Evolutionary conservation across 2,329 filamentous ascomycete genomes (phyloP), one percentile per base, ranked within the genome.

Genomic region (Exserohilum rostratum): DNA sequence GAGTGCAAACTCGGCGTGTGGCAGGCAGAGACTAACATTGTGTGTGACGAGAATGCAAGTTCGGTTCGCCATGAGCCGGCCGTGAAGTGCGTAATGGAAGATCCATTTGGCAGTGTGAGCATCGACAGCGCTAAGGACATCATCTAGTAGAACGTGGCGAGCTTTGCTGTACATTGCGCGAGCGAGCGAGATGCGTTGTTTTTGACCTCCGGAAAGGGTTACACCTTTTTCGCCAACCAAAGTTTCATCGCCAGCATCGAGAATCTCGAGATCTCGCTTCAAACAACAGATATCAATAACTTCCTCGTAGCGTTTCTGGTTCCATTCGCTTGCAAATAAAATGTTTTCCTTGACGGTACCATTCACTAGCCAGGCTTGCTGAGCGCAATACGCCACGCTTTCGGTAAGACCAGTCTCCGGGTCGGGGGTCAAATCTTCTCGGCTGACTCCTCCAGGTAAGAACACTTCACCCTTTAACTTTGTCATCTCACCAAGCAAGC

Each of bases 81-180:
- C 95, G 65, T 88, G 88, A 60, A 99, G 88, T 55, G 93, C 96
- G 75, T 96, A 90, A 71, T 89, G 90, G 77, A 98, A 98, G 63
- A 99, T 98, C 88, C 96, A 97, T 74, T 97, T 96, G 2, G 93
- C 93, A 0, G 95, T 98, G 68, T 99, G 95, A 3, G 95, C 96
- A 74, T 99, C 95, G 30, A 99, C 95, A 25, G 95, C 95, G 70
- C 93, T 97, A 38, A 99, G 83, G 60, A 96, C 96, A 74, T 99
- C 95, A 69, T 99, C 95, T 45, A 99, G 83, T 10, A 99, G 83
- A 13, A 99, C 79, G 74, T 98, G 93, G 48, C 88, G 89, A 5
- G 93, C 96, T 75, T 91, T 93, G 62, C 91, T 96, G 77, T 99
- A 99, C n/a, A 99, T 83, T 1, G 95, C 95, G 63, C 95, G 88